Evolutionary conservation across 306 rosid genomes (phyloP).

Genomic region (Rosa rugosa): DNA sequence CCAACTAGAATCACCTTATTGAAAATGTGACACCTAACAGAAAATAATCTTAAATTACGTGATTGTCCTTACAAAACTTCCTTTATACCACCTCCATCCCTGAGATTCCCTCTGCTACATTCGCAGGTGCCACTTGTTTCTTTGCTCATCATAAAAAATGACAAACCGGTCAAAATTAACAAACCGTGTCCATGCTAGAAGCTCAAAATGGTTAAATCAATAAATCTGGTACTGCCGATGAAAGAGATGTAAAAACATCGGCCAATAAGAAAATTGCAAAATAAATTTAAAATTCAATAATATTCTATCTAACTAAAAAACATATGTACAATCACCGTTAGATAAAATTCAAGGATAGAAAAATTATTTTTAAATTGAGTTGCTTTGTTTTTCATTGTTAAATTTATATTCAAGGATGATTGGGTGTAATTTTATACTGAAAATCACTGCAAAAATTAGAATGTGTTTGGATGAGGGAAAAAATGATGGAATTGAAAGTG

Average conservation of each 20-base stretch:
- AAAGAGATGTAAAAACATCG: conserved; percentile 7
- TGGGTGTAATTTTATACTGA: too few species aligned
- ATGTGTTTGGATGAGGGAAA: too few species aligned
- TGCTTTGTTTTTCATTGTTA: too few species aligned
- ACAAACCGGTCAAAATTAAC: neutral
- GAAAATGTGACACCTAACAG: neutral
- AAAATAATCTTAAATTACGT: neutral
- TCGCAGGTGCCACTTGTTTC: conserved; percentile 10
- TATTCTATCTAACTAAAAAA: too few species aligned
- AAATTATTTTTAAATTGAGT: too few species aligned
- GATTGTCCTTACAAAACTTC: neutral
- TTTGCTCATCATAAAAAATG: neutral
- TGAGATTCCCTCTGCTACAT: conserved; percentile 14
- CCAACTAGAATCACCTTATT: too few species aligned
- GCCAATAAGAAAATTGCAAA: neutral
- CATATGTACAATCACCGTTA: too few species aligned
- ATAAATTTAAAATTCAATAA: neutral
- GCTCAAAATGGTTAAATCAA: conserved; percentile 7
- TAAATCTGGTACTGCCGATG: conserved; percentile 24
- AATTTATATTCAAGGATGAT: too few species aligned
- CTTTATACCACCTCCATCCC: conserved; percentile 30
- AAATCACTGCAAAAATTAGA: too few species aligned
- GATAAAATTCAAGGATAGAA: too few species aligned
- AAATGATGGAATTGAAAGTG: too few species aligned
- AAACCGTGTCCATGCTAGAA: neutral